phyloP scores from a whole-genome alignment of 805 yeast species.

The Zygotorulaspora florentina region DNA sequence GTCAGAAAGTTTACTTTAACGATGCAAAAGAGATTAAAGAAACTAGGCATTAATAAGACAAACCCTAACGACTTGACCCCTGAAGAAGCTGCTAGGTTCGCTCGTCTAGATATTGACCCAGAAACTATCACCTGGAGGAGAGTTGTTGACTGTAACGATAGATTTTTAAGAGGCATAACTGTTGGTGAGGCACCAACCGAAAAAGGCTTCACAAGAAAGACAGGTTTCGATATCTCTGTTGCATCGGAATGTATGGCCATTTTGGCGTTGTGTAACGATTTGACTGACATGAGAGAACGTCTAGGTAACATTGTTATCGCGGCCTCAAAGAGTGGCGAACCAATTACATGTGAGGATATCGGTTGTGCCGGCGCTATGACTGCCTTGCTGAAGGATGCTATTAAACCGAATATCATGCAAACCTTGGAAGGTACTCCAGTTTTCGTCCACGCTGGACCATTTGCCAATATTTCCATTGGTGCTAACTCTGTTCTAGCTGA shows the following conservation, averaged over 20 bases:
- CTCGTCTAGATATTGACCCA: slow-evolving; percentile 71
- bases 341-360: slow-evolving; percentile 77
- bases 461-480: slow-evolving; percentile 83
- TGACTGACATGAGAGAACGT: slow-evolving; percentile 68
- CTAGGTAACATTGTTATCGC: slow-evolving; percentile 75
- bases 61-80: slow-evolving; percentile 68
- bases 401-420: slow-evolving; percentile 84
- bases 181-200: slow-evolving; percentile 81
- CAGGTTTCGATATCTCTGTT: slow-evolving; percentile 81
- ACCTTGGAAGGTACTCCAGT: slow-evolving; percentile 87
- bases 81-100: slow-evolving; percentile 63
- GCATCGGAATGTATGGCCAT: slow-evolving; percentile 88
- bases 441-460: slow-evolving; percentile 84
- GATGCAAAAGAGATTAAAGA: slow-evolving; percentile 61
- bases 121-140: slow-evolving; percentile 77
- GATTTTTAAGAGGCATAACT: slow-evolving; percentile 73
- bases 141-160: slow-evolving; percentile 80
- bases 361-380: slow-evolving; percentile 86
- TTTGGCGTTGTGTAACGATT: slow-evolving; percentile 65
- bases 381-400: slow-evolving; percentile 74
- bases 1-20: slow-evolving; percentile 61
- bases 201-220: slow-evolving; percentile 62
- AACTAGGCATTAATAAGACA: slow-evolving; percentile 64
- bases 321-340: slow-evolving; percentile 60
- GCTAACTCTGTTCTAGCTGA: slow-evolving; percentile 82